Evolutionary conservation across 1,284 basidiomycete species (phyloP).

Genomic region (Apiotrichum mycotoxinovorans): DNA sequence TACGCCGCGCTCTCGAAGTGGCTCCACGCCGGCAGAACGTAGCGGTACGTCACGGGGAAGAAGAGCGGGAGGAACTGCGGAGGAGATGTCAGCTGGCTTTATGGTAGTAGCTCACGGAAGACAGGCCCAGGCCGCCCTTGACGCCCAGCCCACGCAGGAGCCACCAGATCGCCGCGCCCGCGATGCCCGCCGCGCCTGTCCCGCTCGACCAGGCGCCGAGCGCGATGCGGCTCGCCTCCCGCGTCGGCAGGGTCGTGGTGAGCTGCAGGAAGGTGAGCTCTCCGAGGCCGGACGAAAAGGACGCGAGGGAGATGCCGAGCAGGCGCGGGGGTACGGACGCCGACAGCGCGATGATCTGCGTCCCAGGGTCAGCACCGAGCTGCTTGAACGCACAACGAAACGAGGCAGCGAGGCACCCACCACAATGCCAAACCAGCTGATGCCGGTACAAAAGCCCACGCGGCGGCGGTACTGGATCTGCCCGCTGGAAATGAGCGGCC

Average conservation of each 20-base stretch:
- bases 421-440: conserved; percentile 76
- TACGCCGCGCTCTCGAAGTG: conserved; percentile 21
- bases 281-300: conserved; percentile 86
- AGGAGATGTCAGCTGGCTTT: not conserved
- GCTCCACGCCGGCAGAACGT: conserved; percentile 61
- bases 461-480: conserved; percentile 71
- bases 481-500: conserved; percentile 86
- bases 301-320: conserved; percentile 81
- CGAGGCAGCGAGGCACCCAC: conserved; percentile 49
- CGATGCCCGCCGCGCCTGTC: conserved; percentile 89
- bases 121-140: conserved; percentile 72
- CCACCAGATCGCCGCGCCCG: conserved; percentile 95
- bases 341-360: conserved; percentile 79
- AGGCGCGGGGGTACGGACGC: conserved; percentile 67
- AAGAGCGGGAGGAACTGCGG: conserved; percentile 71
- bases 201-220: conserved; percentile 77
- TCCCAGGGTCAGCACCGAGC: too few species aligned
- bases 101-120: conserved; percentile 46
- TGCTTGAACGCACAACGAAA: too few species aligned
- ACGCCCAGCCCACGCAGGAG: conserved; percentile 81
- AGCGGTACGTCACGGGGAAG: conserved; percentile 68
- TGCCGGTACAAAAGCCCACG: conserved; percentile 67
- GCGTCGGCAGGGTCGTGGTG: conserved; percentile 63
- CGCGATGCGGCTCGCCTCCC: conserved; percentile 44
- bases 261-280: conserved; percentile 93